phyloP scores from a whole-genome alignment of 2,329 filamentous ascomycete genomes.

The Fusarium compactum region DNA sequence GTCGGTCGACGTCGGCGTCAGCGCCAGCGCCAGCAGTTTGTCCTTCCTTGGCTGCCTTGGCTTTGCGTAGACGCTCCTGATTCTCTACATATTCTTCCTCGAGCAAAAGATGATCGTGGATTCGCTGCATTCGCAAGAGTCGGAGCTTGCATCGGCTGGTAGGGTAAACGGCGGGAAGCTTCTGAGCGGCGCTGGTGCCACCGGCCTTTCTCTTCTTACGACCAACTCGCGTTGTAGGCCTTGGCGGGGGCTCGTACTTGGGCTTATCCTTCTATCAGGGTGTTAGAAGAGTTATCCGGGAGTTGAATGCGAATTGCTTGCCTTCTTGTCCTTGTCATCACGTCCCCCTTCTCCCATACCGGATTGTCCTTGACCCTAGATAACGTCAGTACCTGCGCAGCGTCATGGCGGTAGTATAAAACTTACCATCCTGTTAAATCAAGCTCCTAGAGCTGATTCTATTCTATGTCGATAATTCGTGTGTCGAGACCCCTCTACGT shows the following conservation, averaged over 20 bases:
- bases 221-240: slow-evolving; percentile 95
- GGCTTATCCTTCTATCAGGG: slow-evolving; percentile 92
- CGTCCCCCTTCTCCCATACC: slow-evolving; percentile 87
- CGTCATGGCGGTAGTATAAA: neutral
- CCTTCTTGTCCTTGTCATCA: slow-evolving; percentile 95
- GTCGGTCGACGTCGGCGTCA: slow-evolving; percentile 81
- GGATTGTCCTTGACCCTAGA: slow-evolving; percentile 85
- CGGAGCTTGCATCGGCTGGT: slow-evolving; percentile 98
- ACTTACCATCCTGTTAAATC: slow-evolving; percentile 53
- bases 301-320: slow-evolving; percentile 51
- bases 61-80: slow-evolving; percentile 93
- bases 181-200: slow-evolving; percentile 92
- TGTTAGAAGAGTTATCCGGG: slow-evolving; percentile 32
- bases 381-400: slow-evolving; percentile 36
- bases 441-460: slow-evolving; percentile 48
- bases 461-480: slow-evolving; percentile 14
- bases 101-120: slow-evolving; percentile 95
- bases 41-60: slow-evolving; percentile 83
- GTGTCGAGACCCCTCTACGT: slow-evolving; percentile 14
- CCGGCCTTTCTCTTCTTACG: slow-evolving; percentile 98
- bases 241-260: slow-evolving; percentile 98
- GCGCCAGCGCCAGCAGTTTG: slow-evolving; percentile 75
- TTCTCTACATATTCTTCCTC: slow-evolving; percentile 99
- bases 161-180: slow-evolving; percentile 93
- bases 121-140: slow-evolving; percentile 96